Conservation (phyloP, 805 yeast species). For the Candida piceae region DNA sequence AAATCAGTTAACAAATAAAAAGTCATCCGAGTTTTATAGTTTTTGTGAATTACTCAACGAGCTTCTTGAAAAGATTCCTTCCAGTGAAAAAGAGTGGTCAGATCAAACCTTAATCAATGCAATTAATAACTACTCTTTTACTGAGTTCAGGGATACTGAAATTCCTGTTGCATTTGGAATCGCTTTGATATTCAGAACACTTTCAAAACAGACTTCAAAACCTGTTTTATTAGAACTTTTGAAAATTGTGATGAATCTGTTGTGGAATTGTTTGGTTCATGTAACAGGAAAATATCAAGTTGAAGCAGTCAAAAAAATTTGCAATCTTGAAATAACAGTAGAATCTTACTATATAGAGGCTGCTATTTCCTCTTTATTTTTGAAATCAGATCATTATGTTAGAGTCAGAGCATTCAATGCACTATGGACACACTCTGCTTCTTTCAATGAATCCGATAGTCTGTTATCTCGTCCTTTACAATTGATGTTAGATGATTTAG, state of each 20-base stretch:
- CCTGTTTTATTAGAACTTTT: slow-evolving; percentile 35
- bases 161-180: slow-evolving; percentile 38
- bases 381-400: slow-evolving; percentile 34
- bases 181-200: slow-evolving; percentile 34
- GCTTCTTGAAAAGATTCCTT: slow-evolving; percentile 44
- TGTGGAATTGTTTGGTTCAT: slow-evolving; percentile 53
- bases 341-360: slow-evolving; percentile 64
- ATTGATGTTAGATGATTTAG: slow-evolving; percentile 60
- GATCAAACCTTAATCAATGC: slow-evolving; percentile 22
- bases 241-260: slow-evolving; percentile 35
- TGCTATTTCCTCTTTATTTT: slow-evolving; percentile 53
- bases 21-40: slow-evolving; percentile 23
- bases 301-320: slow-evolving; percentile 62
- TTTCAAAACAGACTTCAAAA: slow-evolving; percentile 28
- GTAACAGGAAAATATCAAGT: slow-evolving; percentile 57
- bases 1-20: slow-evolving; percentile 8
- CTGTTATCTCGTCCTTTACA: slow-evolving; percentile 61
- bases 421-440: slow-evolving; percentile 67
- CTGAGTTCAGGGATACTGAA: slow-evolving; percentile 7
- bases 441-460: slow-evolving; percentile 42
- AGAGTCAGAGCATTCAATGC: slow-evolving; percentile 54
- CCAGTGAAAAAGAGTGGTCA: slow-evolving; percentile 26
- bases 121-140: slow-evolving; percentile 23
- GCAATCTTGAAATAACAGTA: slow-evolving; percentile 52
- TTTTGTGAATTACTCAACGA: slow-evolving; percentile 32